phyloP scores from a whole-genome alignment of 2,329 filamentous ascomycete genomes.

The Colletotrichum tofieldiae region DNA sequence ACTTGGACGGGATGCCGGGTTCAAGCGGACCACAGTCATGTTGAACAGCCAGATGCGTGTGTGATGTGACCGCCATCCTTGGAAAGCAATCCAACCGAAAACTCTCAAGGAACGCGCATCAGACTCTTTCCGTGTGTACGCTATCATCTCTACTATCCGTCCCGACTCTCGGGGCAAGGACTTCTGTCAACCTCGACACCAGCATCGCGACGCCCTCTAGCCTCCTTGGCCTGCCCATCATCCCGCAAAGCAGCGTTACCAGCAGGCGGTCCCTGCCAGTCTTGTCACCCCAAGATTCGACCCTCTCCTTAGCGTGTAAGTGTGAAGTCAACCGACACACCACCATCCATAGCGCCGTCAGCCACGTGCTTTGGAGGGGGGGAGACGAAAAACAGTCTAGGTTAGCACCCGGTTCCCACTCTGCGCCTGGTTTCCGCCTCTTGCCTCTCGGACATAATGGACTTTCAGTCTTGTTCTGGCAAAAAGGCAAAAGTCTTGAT shows the following conservation, averaged over 20 bases:
- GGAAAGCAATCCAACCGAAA: background rate
- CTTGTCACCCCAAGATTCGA: too few relatives aligned
- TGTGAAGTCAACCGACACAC: background rate
- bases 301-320: background rate
- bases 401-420: background rate
- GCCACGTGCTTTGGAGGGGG: background rate
- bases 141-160: background rate
- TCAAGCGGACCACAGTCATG: background rate
- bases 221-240: background rate
- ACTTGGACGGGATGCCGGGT: background rate
- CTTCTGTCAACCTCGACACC: background rate
- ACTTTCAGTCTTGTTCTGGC: background rate
- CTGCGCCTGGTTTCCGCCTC: too few relatives aligned
- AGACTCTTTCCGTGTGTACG: background rate
- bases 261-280: background rate
- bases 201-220: background rate
- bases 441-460: slow-evolving; percentile 19
- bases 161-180: background rate
- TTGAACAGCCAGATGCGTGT: background rate
- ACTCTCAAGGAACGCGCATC: background rate
- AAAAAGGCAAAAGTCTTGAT: slow-evolving; percentile 8
- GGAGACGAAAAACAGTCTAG: background rate
- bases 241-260: background rate
- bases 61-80: background rate
- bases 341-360: background rate